Base-by-base conservation (phyloP, 2,329 filamentous ascomycete genomes). In the Byssochlamys sp. region DNA sequence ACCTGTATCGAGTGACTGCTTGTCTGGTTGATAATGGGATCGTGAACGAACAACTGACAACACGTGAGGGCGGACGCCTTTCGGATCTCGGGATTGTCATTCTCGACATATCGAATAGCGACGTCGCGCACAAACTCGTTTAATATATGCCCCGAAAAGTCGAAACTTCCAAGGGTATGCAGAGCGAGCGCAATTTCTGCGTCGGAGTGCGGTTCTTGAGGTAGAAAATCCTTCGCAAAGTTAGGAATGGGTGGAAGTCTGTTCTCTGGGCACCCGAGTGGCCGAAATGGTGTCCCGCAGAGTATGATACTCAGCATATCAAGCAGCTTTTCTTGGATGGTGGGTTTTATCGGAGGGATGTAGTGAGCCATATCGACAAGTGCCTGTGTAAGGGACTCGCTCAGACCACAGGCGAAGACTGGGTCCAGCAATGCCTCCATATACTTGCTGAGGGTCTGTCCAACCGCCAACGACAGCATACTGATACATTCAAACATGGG, bases 121-220 rank as follows among this genome's bases (percentile, higher is more conserved):
- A 99, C 94, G 69, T 99, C 94, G 26, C 94, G 89, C 28, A 99
- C 94, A 65, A 99, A 99, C 71, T 99, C 95, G 67, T 99, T 99
- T 14, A 99, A 78, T 14, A 96, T 88, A 67, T 97, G 91, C 1
- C 82, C 85, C 33, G 79, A 87, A 68, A 99, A 99, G 71, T 99
- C 94, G 67, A 99, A 99, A 69, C 91, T 96, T n/a, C 94, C 95
- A 0, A 99, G 80, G 0, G 95, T 99, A 67, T 95, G 91, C 14
- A 99, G 81, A 3, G 94, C 94, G 55, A 99, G 80, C 62, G 95
- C 95, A 61, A 99, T 89, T 70, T 99, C 92, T 7, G 86, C 80
- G 70, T 95, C 91, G 59, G 81, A 85, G 64, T 95, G 90, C 61
- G 90, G 86, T n/a, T 87, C 87, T 52, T 87, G 81, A 0, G 88